A percentile compares a stretch with the other conserved stretches of the same genome.
phyloP scores from a whole-genome alignment of 345 rosid genomes.

The Syzygium aqueum region DNA sequence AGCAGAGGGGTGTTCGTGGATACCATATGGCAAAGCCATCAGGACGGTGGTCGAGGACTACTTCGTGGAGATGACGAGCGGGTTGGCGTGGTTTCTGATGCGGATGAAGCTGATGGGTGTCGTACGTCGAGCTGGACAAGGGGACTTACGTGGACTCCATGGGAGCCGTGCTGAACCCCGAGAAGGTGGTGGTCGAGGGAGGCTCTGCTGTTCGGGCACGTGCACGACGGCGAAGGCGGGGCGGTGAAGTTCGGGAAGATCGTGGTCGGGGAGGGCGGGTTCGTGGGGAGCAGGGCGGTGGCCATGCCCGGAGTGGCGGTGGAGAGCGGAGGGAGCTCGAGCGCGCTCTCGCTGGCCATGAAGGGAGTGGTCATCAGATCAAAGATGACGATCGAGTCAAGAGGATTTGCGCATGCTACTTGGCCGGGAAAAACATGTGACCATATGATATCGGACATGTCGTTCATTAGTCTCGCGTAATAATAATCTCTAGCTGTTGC shows the following conservation, averaged over 20 bases:
- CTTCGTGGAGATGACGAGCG: conserved; percentile 46
- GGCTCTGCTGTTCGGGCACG: conserved; percentile 52
- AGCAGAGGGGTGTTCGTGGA: conserved; percentile 41
- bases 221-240: conserved; percentile 55
- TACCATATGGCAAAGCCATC: conserved; percentile 57
- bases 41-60: conserved; percentile 45
- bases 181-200: conserved; percentile 57
- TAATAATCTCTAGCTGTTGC: neutral
- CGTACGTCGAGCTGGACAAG: conserved; percentile 27
- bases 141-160: conserved; percentile 43
- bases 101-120: conserved; percentile 61
- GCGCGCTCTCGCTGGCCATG: conserved; percentile 50
- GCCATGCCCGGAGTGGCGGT: conserved; percentile 53
- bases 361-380: conserved; percentile 39
- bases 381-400: neutral
- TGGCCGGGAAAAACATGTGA: neutral
- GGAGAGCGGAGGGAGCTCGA: conserved; percentile 36
- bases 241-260: conserved; percentile 52
- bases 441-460: neutral
- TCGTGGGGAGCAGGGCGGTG: conserved; percentile 44
- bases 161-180: conserved; percentile 56
- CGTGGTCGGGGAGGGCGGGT: conserved; percentile 35
- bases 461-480: neutral
- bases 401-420: neutral
- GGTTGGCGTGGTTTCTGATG: conserved; percentile 26